Base-by-base conservation (phyloP, 2,329 filamentous ascomycete genomes). In the Phaeosphaeriaceae sp. region DNA sequence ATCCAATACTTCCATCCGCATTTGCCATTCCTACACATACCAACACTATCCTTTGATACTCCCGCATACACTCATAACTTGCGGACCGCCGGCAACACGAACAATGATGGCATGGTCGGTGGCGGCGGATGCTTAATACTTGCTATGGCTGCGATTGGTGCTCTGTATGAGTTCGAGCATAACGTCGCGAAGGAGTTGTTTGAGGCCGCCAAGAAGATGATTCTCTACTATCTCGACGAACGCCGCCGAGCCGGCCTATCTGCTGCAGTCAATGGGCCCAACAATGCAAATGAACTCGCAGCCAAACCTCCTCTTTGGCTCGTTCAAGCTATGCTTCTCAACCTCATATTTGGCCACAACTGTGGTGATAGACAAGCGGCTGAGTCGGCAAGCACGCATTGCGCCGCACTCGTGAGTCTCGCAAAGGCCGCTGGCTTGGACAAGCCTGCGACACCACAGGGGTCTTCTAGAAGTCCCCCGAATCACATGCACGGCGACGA, bases 241-340 rank as follows among this genome's bases (percentile, higher is more conserved):
- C 87, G 93, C 58, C 89, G 93, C 65, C 94, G 94, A 76, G 91
- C 91, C 54, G 93, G 96, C 73, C 89, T 96, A 76, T 85, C 85
- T 22, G 84, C 85, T 46, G 84, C 84, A 5, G 78, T 87, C 23
- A 86, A 83, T 53, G 84, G 85, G 7, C 80, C 83, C 13, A 81
- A 78, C 59, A 80, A 84, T 47, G 69, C 73, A 7, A 77, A 77
- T 44, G 90, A 92, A 58, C 85, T 85, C 51, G 84, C 88, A 17
- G 85, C 88, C 42, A 94, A 87, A 55, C 88, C 94, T 1, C 94
- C 94, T 0, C 84, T 97, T 43, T 98, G 94, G 94, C 85, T 99
- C 24, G 93, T 98, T 17, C 95, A 98, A 78, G 93, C 94, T 0
- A 98, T 98, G 94, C 83, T 98, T 9, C 84, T 99, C 52, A 98